Evolutionary conservation across 176 grass and related monocot genomes (phyloP).

Genomic region (Miscanthus lutarioriparius): DNA sequence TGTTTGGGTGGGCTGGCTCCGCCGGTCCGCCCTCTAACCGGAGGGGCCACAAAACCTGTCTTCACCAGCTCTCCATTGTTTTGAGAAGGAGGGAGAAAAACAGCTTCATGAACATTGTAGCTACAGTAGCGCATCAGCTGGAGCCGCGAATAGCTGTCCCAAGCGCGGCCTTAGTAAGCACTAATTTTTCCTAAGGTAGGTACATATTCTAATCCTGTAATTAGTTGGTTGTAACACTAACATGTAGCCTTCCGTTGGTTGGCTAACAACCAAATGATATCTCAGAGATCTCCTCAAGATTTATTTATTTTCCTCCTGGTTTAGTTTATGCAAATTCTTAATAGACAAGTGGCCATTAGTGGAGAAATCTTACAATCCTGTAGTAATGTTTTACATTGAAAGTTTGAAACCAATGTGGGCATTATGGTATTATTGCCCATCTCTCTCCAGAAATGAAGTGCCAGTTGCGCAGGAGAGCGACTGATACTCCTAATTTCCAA

Average conservation of each 20-base stretch:
- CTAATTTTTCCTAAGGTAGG: not conserved
- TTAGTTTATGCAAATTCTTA: constrained; percentile 5
- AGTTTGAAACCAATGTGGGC: not conserved
- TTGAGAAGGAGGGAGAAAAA: not conserved
- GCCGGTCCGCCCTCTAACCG: not conserved
- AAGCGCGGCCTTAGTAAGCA: not conserved
- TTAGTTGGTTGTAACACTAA: constrained; percentile 14
- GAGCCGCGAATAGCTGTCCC: not conserved
- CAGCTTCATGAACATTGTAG: not conserved
- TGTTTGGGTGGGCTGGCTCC: not conserved
- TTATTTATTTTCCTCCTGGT: not conserved
- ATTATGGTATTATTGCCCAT: not conserved
- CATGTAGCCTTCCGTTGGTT: not conserved
- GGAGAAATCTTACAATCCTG: not conserved
- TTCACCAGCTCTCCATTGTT: not conserved
- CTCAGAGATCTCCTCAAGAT: not conserved
- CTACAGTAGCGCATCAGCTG: not conserved
- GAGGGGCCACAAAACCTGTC: not conserved
- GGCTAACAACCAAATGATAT: constrained; percentile 14
- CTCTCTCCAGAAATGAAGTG: constrained; percentile 23
- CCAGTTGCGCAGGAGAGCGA: constrained; percentile 23
- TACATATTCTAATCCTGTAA: constrained; percentile 38
- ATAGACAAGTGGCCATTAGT: not conserved
- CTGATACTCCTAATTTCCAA: not conserved
- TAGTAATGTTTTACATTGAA: not conserved